These are phyloP conservation scores for Pisolithus microcarpus DNA, from an alignment of 768 basidiomycete genomes.

Conservation along the genomic window DNA sequence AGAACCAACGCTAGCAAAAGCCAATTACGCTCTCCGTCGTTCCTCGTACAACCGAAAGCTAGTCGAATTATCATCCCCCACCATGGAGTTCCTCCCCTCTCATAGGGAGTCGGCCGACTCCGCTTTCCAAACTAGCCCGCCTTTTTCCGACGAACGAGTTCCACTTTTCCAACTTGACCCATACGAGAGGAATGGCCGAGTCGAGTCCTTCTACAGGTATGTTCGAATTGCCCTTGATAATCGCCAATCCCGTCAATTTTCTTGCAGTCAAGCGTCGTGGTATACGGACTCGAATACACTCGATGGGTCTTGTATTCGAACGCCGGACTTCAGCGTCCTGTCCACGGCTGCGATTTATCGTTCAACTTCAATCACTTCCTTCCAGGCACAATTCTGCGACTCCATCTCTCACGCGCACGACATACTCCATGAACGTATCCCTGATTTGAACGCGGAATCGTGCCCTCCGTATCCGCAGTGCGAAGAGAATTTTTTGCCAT, in stretches of 20 bases:
- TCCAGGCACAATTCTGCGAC: conserved; percentile 8
- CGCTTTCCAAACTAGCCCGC: background rate
- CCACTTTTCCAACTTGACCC: background rate
- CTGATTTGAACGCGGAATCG: background rate
- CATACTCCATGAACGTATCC: background rate
- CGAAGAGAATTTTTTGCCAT: background rate
- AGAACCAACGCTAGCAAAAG: background rate
- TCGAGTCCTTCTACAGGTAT: conserved; percentile 18
- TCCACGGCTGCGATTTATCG: conserved; percentile 5
- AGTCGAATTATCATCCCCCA: background rate
- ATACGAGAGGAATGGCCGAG: too few species aligned
- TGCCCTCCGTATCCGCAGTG: background rate
- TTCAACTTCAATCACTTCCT: conserved; percentile 4
- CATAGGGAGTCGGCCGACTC: background rate
- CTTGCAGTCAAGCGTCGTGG: conserved; percentile 7
- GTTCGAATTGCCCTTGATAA: background rate
- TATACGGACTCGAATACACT: conserved; percentile 11
- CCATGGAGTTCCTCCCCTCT: background rate
- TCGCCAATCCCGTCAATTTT: background rate
- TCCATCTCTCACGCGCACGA: background rate
- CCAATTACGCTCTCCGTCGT: background rate
- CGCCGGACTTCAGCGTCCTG: conserved; percentile 15
- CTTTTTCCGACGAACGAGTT: background rate
- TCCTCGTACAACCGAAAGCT: too few species aligned
- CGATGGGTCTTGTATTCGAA: conserved; percentile 10